phyloP scores from a whole-genome alignment of 2,329 filamentous ascomycete genomes.

The Verticillium tricorpus region DNA sequence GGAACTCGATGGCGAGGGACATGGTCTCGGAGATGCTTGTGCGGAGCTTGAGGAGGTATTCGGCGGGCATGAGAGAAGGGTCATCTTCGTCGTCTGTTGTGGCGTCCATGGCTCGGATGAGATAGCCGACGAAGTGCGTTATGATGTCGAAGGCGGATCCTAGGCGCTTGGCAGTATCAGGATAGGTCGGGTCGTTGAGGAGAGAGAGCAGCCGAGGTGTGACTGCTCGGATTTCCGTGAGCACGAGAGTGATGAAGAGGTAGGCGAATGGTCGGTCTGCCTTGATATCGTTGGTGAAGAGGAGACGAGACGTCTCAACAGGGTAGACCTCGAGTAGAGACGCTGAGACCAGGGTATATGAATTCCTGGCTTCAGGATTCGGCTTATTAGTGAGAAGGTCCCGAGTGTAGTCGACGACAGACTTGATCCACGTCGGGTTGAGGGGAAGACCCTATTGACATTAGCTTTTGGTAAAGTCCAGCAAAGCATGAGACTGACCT shows the following conservation, averaged over 20 bases:
- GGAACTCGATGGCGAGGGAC: conserved; percentile 58
- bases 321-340: conserved; percentile 54
- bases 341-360: conserved; percentile 56
- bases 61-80: conserved; percentile 42
- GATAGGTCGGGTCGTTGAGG: conserved; percentile 52
- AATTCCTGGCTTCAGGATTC: conserved; percentile 48
- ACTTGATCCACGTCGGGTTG: conserved; percentile 50
- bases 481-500: conserved; percentile 30
- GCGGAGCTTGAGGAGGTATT: conserved; percentile 57
- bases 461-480: conserved; percentile 9
- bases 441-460: conserved; percentile 37
- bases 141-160: conserved; percentile 59
- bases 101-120: conserved; percentile 51
- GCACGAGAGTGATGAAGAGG: conserved; percentile 58
- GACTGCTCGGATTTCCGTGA: conserved; percentile 62
- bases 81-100: conserved; percentile 12
- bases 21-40: conserved; percentile 59
- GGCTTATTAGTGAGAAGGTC: conserved; percentile 51
- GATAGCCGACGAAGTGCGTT: conserved; percentile 54
- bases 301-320: conserved; percentile 33
- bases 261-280: conserved; percentile 54
- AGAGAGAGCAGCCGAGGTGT: conserved; percentile 55
- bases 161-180: conserved; percentile 45
- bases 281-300: conserved; percentile 45
- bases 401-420: conserved; percentile 43